phyloP scores from a whole-genome alignment of 192 early-diverging fungal genomes.

The Coemansia sp. region DNA sequence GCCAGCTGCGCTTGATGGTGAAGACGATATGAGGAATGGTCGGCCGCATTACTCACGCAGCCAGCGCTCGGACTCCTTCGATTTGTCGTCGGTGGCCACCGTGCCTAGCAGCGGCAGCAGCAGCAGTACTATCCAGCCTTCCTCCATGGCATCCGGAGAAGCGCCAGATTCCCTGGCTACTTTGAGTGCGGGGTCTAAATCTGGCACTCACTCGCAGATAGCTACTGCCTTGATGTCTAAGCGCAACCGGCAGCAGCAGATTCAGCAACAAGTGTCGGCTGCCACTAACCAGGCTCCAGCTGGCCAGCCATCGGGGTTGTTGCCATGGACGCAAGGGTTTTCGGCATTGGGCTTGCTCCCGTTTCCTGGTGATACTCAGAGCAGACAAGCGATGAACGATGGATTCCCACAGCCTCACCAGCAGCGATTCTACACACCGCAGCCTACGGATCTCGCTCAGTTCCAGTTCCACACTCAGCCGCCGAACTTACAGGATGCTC shows the following conservation, averaged over 20 bases:
- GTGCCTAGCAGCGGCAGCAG: slow-evolving; percentile 15
- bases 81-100: slow-evolving; percentile 43
- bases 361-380: not conserved
- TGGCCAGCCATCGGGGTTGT: slow-evolving; percentile 3
- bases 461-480: slow-evolving; percentile 22
- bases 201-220: slow-evolving; percentile 46
- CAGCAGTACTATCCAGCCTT: not conserved
- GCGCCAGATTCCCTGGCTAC: not conserved
- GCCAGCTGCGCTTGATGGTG: not conserved
- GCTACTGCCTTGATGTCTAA: slow-evolving; percentile 39
- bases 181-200: slow-evolving; percentile 10
- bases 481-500: slow-evolving; percentile 3
- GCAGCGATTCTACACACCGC: slow-evolving; percentile 30
- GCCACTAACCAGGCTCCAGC: not conserved
- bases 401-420: slow-evolving; percentile 14
- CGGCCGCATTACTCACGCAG: slow-evolving; percentile 11
- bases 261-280: slow-evolving; percentile 10
- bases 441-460: slow-evolving; percentile 39
- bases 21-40: not conserved
- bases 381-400: slow-evolving; percentile 15
- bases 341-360: slow-evolving; percentile 35
- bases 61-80: slow-evolving; percentile 46
- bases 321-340: slow-evolving; percentile 25
- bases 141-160: not conserved
- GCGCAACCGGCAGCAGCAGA: slow-evolving; percentile 21